Evolutionary conservation across 345 rosid genomes (phyloP), one percentile per base, ranked within the genome.

Genomic region (Clarkia xantiana): DNA sequence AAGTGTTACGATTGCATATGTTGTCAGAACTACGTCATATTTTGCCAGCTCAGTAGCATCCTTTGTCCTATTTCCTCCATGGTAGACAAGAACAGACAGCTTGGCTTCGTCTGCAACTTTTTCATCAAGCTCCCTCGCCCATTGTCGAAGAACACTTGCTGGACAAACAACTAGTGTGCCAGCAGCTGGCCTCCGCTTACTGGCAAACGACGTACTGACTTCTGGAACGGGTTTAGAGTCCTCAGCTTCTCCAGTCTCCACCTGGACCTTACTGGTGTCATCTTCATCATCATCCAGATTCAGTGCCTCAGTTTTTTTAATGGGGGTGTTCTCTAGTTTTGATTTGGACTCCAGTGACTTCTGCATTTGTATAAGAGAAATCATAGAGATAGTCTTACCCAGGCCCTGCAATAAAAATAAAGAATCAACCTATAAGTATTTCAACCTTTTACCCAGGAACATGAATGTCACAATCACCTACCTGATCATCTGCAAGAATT

Each of bases 401-500:
- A 90, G 95, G 44, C 95, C 95, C 97, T 90, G 80, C 25, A 22
- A 22, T 18, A 22, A 22, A 22, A 22, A 2, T 2, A 22, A 2
- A 22, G 25, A 3, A 25, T 22, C 29, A n/a, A 25, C 44, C 58
- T 14, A 17, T 10, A 44, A 29, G 45, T 1, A 22, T 18, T 12
- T 9, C 38, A 13, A 18, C 1, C 10, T 11, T 16, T 39, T 16
- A 13, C 8, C 11, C 13, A 34, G 20, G 25, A 5, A 5, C 25
- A 22, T 22, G 25, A 22, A 22, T 22, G 16, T 34, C 23, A 38
- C 58, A 51, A 15, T 13, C 42, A 65, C 43, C 49, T 51, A 89
- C 98, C 93, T 90, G 96, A 65, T 90, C 98, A 76, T 90, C 98
- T 54, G 98, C 98, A 70, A 90, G 68, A 60, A 90, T 90, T 67